Conservation (phyloP, 164 flowering plant genomes). For the Sextonia rubra region DNA sequence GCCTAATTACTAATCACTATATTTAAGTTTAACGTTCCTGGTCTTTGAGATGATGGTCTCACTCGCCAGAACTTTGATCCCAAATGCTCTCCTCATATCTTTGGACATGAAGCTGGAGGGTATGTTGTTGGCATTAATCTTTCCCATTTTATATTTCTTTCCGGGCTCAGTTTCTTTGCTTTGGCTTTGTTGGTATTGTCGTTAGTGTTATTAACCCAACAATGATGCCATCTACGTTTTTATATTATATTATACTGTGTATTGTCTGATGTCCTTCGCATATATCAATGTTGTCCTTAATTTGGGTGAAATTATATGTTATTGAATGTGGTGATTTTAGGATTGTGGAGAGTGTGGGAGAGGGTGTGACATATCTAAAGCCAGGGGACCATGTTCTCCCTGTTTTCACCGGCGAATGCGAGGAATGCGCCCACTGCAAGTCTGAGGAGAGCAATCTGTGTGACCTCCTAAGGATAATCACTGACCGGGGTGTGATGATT, state of each 20-base stretch:
- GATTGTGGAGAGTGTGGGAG: constrained; percentile 62
- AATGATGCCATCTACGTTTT: no score
- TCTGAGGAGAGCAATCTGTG: constrained; percentile 74
- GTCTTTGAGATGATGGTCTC: no score
- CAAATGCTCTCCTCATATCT: no score
- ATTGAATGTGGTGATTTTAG: constrained; percentile 14
- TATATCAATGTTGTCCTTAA: no score
- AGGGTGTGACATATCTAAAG: constrained; percentile 47
- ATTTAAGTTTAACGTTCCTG: no score
- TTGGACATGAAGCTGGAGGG: constrained; percentile 45
- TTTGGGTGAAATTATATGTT: background rate
- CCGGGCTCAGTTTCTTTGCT: background rate
- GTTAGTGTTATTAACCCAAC: no score
- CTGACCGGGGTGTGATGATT: constrained; percentile 61
- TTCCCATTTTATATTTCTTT: background rate
- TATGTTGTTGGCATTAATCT: constrained; percentile 3
- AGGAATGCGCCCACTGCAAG: constrained; percentile 55
- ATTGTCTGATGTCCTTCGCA: no score
- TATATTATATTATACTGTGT: no score
- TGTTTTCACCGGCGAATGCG: constrained; percentile 62
- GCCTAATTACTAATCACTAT: no score
- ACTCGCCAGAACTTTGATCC: no score
- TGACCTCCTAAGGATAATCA: constrained; percentile 52
- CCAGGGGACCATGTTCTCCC: constrained; percentile 68
- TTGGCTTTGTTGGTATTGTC: background rate